These are phyloP conservation scores for Neonectria neomacrospora DNA, from an alignment of 2,329 filamentous ascomycete genomes.

Conservation along the genomic window DNA sequence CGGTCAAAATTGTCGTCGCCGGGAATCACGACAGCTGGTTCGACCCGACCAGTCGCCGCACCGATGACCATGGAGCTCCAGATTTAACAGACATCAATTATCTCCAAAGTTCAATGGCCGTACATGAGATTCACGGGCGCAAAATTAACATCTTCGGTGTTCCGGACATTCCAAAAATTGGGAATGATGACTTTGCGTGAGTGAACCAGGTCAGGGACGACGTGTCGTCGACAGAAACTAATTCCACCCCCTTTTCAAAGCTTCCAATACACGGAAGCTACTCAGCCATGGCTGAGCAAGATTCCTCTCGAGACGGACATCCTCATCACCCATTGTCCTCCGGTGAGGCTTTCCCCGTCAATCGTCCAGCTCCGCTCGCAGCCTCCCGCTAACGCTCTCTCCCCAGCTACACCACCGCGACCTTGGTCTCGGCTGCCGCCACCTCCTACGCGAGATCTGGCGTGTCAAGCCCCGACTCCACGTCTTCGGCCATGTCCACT, in stretches of 20 bases:
- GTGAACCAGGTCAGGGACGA: slow-evolving; percentile 24
- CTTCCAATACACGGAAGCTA: slow-evolving; percentile 77
- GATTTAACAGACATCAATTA: slow-evolving; percentile 78
- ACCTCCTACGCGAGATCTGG: slow-evolving; percentile 78
- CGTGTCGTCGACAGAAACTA: slow-evolving; percentile 4
- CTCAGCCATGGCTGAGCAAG: slow-evolving; percentile 77
- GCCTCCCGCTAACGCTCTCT: slow-evolving; percentile 20
- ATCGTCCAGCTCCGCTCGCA: not conserved
- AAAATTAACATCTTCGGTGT: slow-evolving; percentile 77
- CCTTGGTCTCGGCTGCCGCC: slow-evolving; percentile 75
- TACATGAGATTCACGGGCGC: slow-evolving; percentile 69
- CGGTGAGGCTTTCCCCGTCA: slow-evolving; percentile 54
- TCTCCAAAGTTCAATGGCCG: slow-evolving; percentile 75
- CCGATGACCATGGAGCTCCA: slow-evolving; percentile 66
- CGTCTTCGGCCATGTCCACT: slow-evolving; percentile 88
- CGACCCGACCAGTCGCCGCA: slow-evolving; percentile 71
- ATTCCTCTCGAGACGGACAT: slow-evolving; percentile 80
- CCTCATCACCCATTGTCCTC: slow-evolving; percentile 84
- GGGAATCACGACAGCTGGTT: slow-evolving; percentile 94
- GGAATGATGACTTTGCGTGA: slow-evolving; percentile 73
- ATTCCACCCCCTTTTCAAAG: slow-evolving; percentile 45
- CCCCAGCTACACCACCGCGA: slow-evolving; percentile 73
- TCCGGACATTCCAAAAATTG: slow-evolving; percentile 81
- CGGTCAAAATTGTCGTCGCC: slow-evolving; percentile 82
- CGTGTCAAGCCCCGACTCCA: slow-evolving; percentile 79